Conservation (phyloP, 352 stramenopile species). For the Pythium insidiosum region DNA sequence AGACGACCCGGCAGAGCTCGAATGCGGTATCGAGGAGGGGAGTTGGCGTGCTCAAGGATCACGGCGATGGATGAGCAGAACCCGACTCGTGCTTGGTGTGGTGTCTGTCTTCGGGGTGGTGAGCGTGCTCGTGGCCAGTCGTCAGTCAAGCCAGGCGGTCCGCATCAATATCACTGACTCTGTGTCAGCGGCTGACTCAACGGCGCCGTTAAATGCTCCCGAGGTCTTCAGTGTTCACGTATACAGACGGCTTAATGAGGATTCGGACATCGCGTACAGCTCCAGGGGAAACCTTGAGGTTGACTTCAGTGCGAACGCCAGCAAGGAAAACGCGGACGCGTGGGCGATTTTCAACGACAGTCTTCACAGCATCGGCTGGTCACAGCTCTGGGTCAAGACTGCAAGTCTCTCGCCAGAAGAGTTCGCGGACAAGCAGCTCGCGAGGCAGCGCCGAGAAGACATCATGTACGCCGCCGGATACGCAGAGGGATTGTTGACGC, state of each 20-base stretch:
- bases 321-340: no score
- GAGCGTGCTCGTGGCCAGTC: no score
- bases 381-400: conserved; percentile 44
- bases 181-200: no score
- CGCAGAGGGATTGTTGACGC: conserved; percentile 43
- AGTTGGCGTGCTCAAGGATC: conserved; percentile 11
- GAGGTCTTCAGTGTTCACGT: no score
- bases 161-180: no score
- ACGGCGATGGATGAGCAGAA: conserved; percentile 7
- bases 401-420: conserved; percentile 15
- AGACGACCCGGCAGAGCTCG: conserved; percentile 1
- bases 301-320: no score
- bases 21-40: conserved; percentile 10
- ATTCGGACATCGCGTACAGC: no score
- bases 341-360: conserved; percentile 51
- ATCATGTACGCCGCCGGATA: conserved; percentile 53
- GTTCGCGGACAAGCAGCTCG: conserved; percentile 3
- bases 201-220: no score
- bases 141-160: no score
- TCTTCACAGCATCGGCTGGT: conserved; percentile 34
- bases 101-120: no score
- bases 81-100: conserved; percentile 5
- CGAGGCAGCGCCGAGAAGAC: conserved; percentile 14
- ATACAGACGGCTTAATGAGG: no score
- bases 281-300: no score